Base-by-base conservation (phyloP, 1,284 basidiomycete species). In the Cutaneotrichosporon cutaneum region DNA sequence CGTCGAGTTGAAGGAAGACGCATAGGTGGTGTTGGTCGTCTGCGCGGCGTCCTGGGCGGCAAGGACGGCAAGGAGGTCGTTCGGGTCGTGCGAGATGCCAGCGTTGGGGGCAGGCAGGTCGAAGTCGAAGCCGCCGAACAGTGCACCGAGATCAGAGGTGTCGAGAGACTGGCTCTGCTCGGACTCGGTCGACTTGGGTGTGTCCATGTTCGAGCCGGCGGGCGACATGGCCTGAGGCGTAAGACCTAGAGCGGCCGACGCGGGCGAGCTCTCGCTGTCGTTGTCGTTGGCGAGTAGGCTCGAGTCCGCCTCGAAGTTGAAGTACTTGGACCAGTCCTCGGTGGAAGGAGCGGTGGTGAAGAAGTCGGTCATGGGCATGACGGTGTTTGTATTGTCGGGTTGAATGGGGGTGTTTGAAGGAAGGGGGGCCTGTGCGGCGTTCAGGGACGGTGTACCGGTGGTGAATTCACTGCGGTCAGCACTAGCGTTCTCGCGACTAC, bases 91-190 rank as follows among this genome's bases (percentile, higher is more conserved):
- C 47, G 65, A 64, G 45, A 75, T 72, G 58, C 70, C 72, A 3
- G 48, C 26, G 27, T 59, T 44, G 21, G 56, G 13, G 24, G 54
- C 58, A n/a, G 64, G 66, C 47, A 72, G 64, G 53, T 67, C 66
- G 53, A 61, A 62, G 60, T 65, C 54, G 39, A 60, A 47, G 44
- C 59, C 61, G 53, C 59, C 39, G 26, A 54, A 36, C 57, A 54
- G 61, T 50, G 60, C 32, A 57, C 61, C 51, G 18, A 60, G 44
- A n/a, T n/a, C n/a, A n/a, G n/a, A n/a, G n/a, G n/a, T n/a, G 54
- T 76, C 72, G 36, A 76, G 74, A 21, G 68, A 63, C 27, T 64
- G 67, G 45, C 70, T 71, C 60, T 70, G 68, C 60, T 74, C 70
- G 1, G 74, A 76, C 64, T 74, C 73, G 59, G 71, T 73, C 26